Evolutionary conservation across 2,329 filamentous ascomycete species (phyloP), one percentile per base, ranked within the genome.

Genomic region (Apiospora saccharicola): DNA sequence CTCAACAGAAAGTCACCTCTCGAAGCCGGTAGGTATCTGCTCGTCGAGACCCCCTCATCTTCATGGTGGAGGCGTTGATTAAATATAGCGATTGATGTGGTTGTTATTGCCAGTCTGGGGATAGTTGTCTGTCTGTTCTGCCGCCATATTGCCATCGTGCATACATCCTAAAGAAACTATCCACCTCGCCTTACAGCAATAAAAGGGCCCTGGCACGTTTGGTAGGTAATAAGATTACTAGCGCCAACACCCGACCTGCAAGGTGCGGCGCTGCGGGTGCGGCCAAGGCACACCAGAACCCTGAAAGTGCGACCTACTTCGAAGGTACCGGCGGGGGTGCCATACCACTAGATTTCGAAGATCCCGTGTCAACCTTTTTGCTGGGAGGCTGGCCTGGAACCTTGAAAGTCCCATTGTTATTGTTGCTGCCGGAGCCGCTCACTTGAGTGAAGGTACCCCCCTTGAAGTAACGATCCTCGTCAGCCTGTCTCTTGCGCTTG

Each of bases 401-500:
- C 82, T 95, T 97, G 88, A 98, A 98, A 6, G 57, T 64, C 34
- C 57, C 57, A 41, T 41, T 64, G 34, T 86, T 90, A 69, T 87
- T 87, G 67, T 75, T 74, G 68, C 74, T 77, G 34, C 79, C 79
- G 14, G 79, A 81, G 19, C 85, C 85, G 57, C 57, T 64, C 71
- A 97, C 89, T 81, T 98, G 95, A 12, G 96, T 98, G 80, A 99
- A 99, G 0, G 94, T 95, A n/a, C 96, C 96, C 67, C 94, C 94
- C 83, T 96, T 97, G 86, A 99, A 99, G 92, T 95, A 99, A 49
- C 94, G 88, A 80, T 98, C 96, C 80, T 98, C 94, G 75, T 98
- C 96, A 0, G 94, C 95, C 81, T 98, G 97, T 75, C 95, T 88
- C 86, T 98, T 98, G 77, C 94, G 89, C 80, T 89, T 95, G 81